Evolutionary conservation across 2,329 filamentous ascomycete genomes (phyloP).

Genomic region (Chaetothyriales sp.): DNA sequence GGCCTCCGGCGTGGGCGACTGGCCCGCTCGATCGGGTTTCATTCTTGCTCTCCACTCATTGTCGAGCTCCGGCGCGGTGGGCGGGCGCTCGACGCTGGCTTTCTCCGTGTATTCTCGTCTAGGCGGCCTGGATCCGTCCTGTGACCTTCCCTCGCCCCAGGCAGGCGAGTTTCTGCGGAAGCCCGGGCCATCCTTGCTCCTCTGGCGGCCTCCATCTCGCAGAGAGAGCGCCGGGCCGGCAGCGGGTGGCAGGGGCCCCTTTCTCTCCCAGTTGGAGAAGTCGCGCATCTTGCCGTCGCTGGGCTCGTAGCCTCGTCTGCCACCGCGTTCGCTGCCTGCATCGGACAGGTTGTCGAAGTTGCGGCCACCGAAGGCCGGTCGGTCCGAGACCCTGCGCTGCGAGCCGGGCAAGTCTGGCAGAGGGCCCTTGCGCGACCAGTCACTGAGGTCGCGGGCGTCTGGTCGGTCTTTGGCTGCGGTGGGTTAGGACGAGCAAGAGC

Average conservation of each 20-base stretch:
- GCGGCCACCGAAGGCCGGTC: conserved; percentile 42
- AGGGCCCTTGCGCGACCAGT: conserved; percentile 90
- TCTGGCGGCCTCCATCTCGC: conserved; percentile 47
- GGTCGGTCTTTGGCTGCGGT: conserved; percentile 67
- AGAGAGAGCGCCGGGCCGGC: conserved; percentile 16
- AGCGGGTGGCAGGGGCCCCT: conserved; percentile 56
- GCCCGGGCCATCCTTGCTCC: conserved; percentile 46
- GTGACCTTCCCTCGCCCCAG: conserved; percentile 56
- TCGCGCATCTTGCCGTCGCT: conserved; percentile 68
- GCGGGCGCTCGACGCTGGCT: conserved; percentile 52
- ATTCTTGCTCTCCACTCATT: conserved; percentile 87
- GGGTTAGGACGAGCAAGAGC: conserved; percentile 27
- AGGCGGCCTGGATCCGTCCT: conserved; percentile 67
- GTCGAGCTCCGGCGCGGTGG: conserved; percentile 82
- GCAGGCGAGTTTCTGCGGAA: conserved; percentile 57
- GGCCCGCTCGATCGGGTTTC: conserved; percentile 59
- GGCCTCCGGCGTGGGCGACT: conserved; percentile 54
- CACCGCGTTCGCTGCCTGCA: conserved; percentile 50
- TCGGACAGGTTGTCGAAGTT: conserved; percentile 42
- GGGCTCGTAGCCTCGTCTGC: conserved; percentile 53
- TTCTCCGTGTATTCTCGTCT: conserved; percentile 63
- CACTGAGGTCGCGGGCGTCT: conserved; percentile 64
- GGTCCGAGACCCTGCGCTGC: conserved; percentile 41
- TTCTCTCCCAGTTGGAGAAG: conserved; percentile 86
- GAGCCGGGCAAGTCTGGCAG: conserved; percentile 56